Evolutionary conservation across 2,329 filamentous ascomycete species (phyloP).

Genomic region (Paecilomyces fulvus): DNA sequence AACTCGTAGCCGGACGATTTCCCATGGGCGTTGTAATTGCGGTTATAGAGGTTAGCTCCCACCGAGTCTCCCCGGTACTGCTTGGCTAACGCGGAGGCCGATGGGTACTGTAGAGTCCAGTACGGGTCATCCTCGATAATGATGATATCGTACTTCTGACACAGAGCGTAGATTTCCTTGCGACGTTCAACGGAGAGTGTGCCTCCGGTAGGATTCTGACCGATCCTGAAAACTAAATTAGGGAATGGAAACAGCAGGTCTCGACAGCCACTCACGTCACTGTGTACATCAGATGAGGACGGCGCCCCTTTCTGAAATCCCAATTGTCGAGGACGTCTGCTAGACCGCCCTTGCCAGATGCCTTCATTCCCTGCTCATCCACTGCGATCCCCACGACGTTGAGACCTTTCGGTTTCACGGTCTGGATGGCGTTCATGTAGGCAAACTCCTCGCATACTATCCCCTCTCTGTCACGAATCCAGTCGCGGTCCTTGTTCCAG

Average conservation of each 20-base stretch:
- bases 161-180: constrained; percentile 70
- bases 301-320: constrained; percentile 64
- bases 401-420: constrained; percentile 58
- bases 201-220: constrained; percentile 79
- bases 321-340: constrained; percentile 73
- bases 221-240: constrained; percentile 48
- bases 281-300: constrained; percentile 81
- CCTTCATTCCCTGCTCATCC: constrained; percentile 72
- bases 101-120: constrained; percentile 87
- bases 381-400: constrained; percentile 66
- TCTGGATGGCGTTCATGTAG: constrained; percentile 68
- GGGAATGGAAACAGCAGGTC: neutral
- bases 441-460: constrained; percentile 72
- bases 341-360: constrained; percentile 62
- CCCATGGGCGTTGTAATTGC: constrained; percentile 34
- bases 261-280: constrained; percentile 61
- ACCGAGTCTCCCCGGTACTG: constrained; percentile 18
- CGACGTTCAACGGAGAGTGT: constrained; percentile 65
- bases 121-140: constrained; percentile 94
- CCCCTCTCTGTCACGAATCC: constrained; percentile 61
- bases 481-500: constrained; percentile 63
- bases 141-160: constrained; percentile 75
- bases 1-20: constrained; percentile 63
- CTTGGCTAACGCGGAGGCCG: constrained; percentile 44
- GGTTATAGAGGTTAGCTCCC: constrained; percentile 25